phyloP scores from a whole-genome alignment of 2,329 filamentous ascomycete genomes.

The Alternaria sp. region DNA sequence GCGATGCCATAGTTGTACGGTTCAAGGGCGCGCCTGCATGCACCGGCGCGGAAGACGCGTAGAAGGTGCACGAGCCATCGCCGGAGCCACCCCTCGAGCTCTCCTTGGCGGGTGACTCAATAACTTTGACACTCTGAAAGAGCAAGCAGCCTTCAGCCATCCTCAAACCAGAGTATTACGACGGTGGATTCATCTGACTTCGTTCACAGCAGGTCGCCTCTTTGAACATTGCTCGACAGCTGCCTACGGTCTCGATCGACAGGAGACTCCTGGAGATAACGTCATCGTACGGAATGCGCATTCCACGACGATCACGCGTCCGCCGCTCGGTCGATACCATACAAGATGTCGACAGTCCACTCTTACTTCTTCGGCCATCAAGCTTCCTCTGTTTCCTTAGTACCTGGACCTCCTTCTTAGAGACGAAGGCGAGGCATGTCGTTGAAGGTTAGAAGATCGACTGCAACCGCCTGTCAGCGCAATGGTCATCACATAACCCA shows the following conservation, averaged over 20 bases:
- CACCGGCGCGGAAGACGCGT: not conserved
- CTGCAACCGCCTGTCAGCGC: no score
- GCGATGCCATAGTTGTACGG: not conserved
- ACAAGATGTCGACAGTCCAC: no score
- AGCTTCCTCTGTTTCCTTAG: no score
- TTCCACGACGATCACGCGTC: not conserved
- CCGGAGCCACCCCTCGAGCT: not conserved
- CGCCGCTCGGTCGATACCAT: not conserved
- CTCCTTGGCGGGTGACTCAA: not conserved
- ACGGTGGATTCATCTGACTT: not conserved
- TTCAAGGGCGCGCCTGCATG: not conserved
- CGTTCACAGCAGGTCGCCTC: fast-evolving
- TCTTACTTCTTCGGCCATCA: no score
- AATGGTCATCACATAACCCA: no score
- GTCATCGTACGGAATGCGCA: not conserved
- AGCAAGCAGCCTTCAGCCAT: not conserved
- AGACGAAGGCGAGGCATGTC: no score
- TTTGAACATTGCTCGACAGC: not conserved
- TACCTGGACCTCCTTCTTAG: no score
- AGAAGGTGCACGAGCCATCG: not conserved
- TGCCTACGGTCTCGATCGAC: not conserved
- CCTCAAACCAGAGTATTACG: no score
- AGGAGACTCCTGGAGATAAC: not conserved
- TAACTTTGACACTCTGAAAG: not conserved
- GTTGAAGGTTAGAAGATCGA: no score